These are phyloP conservation scores for Botrytis galanthina DNA, from an alignment of 2,329 filamentous ascomycete genomes.

Conservation along the genomic window DNA sequence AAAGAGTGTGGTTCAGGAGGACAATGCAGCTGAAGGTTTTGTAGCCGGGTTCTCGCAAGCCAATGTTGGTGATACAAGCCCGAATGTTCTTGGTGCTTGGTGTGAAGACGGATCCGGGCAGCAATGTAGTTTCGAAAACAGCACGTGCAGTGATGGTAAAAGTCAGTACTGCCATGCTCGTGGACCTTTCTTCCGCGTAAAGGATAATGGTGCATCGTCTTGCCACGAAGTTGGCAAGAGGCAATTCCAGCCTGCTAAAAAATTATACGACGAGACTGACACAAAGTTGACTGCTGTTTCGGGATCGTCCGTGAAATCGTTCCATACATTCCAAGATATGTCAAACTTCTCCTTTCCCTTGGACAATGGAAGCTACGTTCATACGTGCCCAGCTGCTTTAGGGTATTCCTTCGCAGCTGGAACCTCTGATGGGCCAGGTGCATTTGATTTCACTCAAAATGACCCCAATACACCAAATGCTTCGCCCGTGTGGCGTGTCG, in stretches of 20 bases:
- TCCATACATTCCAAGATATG: slow-evolving; percentile 85
- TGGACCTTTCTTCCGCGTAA: slow-evolving; percentile 64
- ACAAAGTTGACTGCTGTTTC: slow-evolving; percentile 46
- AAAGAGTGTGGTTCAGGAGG: slow-evolving; percentile 56
- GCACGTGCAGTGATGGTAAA: slow-evolving; percentile 72
- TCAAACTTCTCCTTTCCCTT: slow-evolving; percentile 70
- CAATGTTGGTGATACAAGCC: slow-evolving; percentile 86
- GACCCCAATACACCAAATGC: slow-evolving; percentile 68
- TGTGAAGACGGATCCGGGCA: slow-evolving; percentile 80
- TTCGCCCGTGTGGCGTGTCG: slow-evolving; percentile 69
- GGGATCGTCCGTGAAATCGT: slow-evolving; percentile 69
- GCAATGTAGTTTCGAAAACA: slow-evolving; percentile 74
- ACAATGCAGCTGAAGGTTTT: slow-evolving; percentile 62
- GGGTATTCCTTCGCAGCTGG: slow-evolving; percentile 93
- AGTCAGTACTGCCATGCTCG: slow-evolving; percentile 71
- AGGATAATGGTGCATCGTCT: slow-evolving; percentile 70
- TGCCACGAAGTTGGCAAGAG: slow-evolving; percentile 74
- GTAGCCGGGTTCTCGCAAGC: slow-evolving; percentile 92
- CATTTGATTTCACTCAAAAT: slow-evolving; percentile 92
- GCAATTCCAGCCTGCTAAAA: slow-evolving; percentile 62
- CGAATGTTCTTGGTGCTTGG: slow-evolving; percentile 83
- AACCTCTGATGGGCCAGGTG: slow-evolving; percentile 86
- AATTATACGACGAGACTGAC: slow-evolving; percentile 57
- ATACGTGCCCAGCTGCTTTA: slow-evolving; percentile 81
- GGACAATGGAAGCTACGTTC: slow-evolving; percentile 66